Evolutionary conservation across 2,329 filamentous ascomycete species (phyloP), one percentile per base, ranked within the genome.

Genomic region (Penicillium digitatum): DNA sequence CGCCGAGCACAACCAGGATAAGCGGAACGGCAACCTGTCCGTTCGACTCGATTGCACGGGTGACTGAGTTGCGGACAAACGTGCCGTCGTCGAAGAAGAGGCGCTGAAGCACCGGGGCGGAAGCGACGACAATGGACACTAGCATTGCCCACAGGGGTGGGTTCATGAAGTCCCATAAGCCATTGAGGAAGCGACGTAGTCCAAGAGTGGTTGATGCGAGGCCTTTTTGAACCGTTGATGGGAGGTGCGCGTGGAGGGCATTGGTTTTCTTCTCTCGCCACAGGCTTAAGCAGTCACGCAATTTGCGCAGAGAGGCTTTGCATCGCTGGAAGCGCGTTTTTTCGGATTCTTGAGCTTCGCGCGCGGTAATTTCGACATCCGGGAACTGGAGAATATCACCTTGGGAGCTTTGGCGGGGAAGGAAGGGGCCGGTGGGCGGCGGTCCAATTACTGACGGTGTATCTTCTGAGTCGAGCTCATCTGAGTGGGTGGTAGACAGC

Each of bases 61-160:
- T 96, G 53, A 96, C 88, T 32, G 91, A 96, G 76, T 95, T 97
- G 72, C 88, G 87, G 65, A 99, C 78, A 67, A 99, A 96, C 0
- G 91, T 91, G 18, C 89, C 93, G 35, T 91, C 85, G 49, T 86
- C 81, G 74, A 97, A 99, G 78, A 99, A 96, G 18, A 94, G 76
- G 38, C 81, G 79, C 72, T 99, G 93, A 8, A 99, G 81, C 1
- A 78, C 69, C 0, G 94, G 94, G 6, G 96, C 83, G 0, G 91
- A 95, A 3, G 94, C 94, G 6, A 99, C 89, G 48, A 96, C 76
- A 43, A 97, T 87, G n/a, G 94, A 90, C 37, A 86, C 79, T 32
- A 97, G 78, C 94, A 99, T 97, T 29, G 94, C 92, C 91, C 92
- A 97, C 26, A 99, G 85, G 0, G 94, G 94, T 39, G 94, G 93